Evolutionary conservation across 2,329 filamentous ascomycete species (phyloP).

Genomic region (Chaetomiaceae sp.): DNA sequence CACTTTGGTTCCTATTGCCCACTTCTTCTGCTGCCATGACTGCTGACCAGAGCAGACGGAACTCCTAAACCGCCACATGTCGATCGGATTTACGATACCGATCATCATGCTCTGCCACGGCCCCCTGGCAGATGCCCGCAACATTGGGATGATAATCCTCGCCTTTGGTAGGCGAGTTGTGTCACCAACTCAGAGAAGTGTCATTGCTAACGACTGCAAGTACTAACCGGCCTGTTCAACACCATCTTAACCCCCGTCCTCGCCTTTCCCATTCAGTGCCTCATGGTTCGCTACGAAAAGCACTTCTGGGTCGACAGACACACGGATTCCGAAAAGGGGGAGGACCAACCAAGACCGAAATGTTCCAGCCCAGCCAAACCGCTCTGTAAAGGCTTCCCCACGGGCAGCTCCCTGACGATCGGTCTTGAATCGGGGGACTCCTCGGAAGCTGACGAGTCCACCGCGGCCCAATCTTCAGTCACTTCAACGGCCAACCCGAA

Average conservation of each 20-base stretch:
- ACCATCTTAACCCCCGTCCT: conserved; percentile 28
- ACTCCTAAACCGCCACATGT: conserved; percentile 47
- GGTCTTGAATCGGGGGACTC: background rate
- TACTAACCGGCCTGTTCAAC: conserved; percentile 32
- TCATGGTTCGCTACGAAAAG: conserved; percentile 21
- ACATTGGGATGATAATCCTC: conserved; percentile 40
- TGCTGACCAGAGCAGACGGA: conserved; percentile 38
- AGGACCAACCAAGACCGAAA: background rate
- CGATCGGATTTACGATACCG: conserved; percentile 47
- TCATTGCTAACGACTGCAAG: conserved; percentile 13
- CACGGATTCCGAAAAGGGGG: conserved; percentile 8
- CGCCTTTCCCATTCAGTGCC: conserved; percentile 27
- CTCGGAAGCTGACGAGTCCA: conserved; percentile 4
- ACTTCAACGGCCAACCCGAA: too few species aligned
- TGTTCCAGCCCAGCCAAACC: conserved; percentile 3
- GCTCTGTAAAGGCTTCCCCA: conserved; percentile 1
- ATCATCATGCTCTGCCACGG: conserved; percentile 41
- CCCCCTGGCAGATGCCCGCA: conserved; percentile 29
- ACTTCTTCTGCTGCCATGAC: too few species aligned
- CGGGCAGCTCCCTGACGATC: conserved; percentile 6
- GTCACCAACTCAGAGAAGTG: background rate
- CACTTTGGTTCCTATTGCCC: too few species aligned
- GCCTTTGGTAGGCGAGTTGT: conserved; percentile 38
- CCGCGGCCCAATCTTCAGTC: background rate
- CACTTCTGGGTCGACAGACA: background rate